Conservation (phyloP, 73 alveolate species). For the Paramecium pentaurelia region DNA sequence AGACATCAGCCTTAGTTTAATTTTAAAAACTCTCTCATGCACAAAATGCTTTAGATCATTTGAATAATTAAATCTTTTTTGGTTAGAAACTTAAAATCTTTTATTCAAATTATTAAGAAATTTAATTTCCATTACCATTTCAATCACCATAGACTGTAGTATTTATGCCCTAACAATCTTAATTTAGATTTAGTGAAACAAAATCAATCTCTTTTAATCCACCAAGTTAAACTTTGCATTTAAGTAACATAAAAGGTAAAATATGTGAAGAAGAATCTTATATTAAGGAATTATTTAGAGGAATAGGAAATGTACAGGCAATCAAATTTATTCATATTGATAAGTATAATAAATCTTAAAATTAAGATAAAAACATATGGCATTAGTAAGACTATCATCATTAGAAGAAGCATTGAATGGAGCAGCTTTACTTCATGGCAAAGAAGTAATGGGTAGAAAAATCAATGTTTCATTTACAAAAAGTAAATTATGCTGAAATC, state of each 20-base stretch:
- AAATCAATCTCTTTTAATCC: constrained; percentile 57
- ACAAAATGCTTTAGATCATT: constrained; percentile 46
- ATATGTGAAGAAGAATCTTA: constrained; percentile 21
- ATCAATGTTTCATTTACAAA: constrained; percentile 56
- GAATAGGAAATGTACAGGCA: constrained; percentile 21
- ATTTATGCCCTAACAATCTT: neutral
- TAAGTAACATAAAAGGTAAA: constrained; percentile 29
- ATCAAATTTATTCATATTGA: constrained; percentile 21
- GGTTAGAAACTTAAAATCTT: constrained; percentile 35
- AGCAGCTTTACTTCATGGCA: constrained; percentile 55
- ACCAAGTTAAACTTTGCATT: constrained; percentile 37
- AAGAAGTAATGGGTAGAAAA: constrained; percentile 58
- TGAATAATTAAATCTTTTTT: neutral
- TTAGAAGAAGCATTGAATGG: constrained; percentile 64
- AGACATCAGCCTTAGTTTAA: constrained; percentile 36
- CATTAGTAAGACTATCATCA: constrained; percentile 49
- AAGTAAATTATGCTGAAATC: constrained; percentile 43
- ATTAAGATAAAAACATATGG: constrained; percentile 47
- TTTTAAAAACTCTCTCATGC: constrained; percentile 49
- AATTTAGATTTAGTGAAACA: constrained; percentile 29
- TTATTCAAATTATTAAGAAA: constrained; percentile 52
- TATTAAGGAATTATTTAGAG: constrained; percentile 9
- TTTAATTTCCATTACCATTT: constrained; percentile 7
- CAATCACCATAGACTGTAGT: constrained; percentile 33
- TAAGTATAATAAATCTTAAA: neutral